phyloP scores from a whole-genome alignment of 106 monocot genomes.

The Triglochin maritima region DNA sequence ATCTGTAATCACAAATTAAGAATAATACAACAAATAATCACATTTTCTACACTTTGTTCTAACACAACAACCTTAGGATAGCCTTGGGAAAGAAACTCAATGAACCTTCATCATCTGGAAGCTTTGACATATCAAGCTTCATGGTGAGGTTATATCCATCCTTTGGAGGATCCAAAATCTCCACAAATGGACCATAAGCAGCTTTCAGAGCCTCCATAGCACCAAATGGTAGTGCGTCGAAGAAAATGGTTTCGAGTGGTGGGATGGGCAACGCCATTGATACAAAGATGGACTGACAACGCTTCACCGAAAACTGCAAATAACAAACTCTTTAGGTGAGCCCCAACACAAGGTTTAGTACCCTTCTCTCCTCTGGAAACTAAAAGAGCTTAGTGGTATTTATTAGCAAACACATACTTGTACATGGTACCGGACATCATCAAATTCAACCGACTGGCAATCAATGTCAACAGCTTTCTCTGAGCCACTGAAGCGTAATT shows the following conservation, averaged over 20 bases:
- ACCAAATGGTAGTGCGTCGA: slow-evolving; percentile 67
- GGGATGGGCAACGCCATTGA: slow-evolving; percentile 75
- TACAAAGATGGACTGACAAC: slow-evolving; percentile 60
- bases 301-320: slow-evolving; percentile 68
- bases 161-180: slow-evolving; percentile 95
- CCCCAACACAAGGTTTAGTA: background rate
- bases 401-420: slow-evolving; percentile 34
- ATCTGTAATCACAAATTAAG: background rate
- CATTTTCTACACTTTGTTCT: no score
- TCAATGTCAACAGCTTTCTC: slow-evolving; percentile 89
- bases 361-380: no score
- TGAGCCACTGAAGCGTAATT: slow-evolving; percentile 16
- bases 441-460: slow-evolving; percentile 94
- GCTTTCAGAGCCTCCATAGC: slow-evolving; percentile 86
- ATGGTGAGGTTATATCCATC: slow-evolving; percentile 96
- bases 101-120: slow-evolving; percentile 94
- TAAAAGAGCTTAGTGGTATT: no score
- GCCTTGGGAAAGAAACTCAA: slow-evolving; percentile 72
- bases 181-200: slow-evolving; percentile 56
- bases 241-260: slow-evolving; percentile 57
- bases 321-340: slow-evolving; percentile 6
- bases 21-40: background rate
- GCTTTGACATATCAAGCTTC: slow-evolving; percentile 77
- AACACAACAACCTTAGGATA: slow-evolving; percentile 41
- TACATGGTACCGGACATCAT: slow-evolving; percentile 94